A percentile compares a stretch with the other conserved stretches of the same genome.
Conservation (phyloP, 1,284 basidiomycete genomes). For the Moesziomyces sp. region DNA sequence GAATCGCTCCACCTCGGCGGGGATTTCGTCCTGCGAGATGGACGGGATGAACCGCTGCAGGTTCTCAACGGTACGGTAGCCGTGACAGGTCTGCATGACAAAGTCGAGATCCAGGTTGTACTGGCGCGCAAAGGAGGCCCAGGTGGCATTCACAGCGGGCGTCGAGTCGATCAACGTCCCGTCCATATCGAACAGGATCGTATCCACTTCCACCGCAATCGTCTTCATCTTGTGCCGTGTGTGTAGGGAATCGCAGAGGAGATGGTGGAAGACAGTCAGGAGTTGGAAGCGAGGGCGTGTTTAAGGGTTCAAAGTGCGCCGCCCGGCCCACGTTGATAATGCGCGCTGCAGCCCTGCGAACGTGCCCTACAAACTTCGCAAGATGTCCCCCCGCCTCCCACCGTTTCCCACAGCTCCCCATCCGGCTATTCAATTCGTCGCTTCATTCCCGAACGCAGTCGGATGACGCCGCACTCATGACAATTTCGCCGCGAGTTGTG, state of each 20-base stretch:
- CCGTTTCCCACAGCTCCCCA: too few species aligned
- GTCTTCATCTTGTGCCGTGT: constrained; percentile 24
- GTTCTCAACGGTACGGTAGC: constrained; percentile 65
- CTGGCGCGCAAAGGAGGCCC: constrained; percentile 57
- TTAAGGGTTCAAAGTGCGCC: too few species aligned
- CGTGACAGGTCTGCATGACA: constrained; percentile 63
- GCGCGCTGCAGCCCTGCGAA: too few species aligned
- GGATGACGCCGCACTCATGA: too few species aligned
- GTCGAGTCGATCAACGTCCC: constrained; percentile 67
- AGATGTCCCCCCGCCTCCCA: too few species aligned
- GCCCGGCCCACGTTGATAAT: too few species aligned
- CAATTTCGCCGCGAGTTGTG: too few species aligned
- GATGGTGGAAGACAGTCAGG: background rate
- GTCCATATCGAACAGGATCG: constrained; percentile 68
- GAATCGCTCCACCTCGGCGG: constrained; percentile 55
- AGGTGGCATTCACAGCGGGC: constrained; percentile 64
- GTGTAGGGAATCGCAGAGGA: background rate
- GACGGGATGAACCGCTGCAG: constrained; percentile 59
- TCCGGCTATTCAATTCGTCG: too few species aligned
- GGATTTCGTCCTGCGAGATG: constrained; percentile 51
- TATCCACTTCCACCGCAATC: constrained; percentile 49
- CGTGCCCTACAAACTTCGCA: too few species aligned
- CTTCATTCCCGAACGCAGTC: too few species aligned
- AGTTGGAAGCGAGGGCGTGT: too few species aligned
- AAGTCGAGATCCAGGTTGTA: constrained; percentile 63